Conservation (phyloP, 2,329 filamentous ascomycete species). For the Pseudocercospora cruenta region DNA sequence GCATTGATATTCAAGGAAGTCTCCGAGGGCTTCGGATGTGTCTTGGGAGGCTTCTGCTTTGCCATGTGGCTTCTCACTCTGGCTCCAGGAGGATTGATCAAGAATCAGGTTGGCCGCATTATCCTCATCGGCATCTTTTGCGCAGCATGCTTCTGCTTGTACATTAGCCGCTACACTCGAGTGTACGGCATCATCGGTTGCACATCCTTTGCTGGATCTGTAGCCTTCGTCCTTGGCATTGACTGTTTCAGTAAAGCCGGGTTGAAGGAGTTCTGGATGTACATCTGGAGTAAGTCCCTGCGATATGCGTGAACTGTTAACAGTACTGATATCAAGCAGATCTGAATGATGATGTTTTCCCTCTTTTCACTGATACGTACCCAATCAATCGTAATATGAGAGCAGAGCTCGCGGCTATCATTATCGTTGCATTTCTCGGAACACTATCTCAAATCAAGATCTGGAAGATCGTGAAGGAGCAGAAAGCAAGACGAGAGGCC, state of each 20-base stretch:
- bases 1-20: constrained; percentile 82
- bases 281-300: constrained; percentile 70
- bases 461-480: constrained; percentile 74
- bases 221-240: constrained; percentile 77
- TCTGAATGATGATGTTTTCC: constrained; percentile 79
- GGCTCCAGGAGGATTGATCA: constrained; percentile 73
- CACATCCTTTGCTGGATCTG: constrained; percentile 81
- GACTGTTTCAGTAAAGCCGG: constrained; percentile 91
- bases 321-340: constrained; percentile 43
- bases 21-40: constrained; percentile 80
- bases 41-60: constrained; percentile 83
- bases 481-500: constrained; percentile 51
- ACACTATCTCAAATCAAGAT: constrained; percentile 83
- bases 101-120: constrained; percentile 63
- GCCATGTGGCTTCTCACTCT: constrained; percentile 90
- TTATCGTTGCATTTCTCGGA: constrained; percentile 75
- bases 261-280: constrained; percentile 94
- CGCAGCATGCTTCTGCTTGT: constrained; percentile 69
- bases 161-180: constrained; percentile 77
- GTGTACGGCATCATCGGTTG: constrained; percentile 75
- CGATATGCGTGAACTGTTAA: neutral
- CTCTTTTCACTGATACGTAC: constrained; percentile 74
- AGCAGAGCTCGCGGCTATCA: constrained; percentile 77
- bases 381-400: constrained; percentile 84
- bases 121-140: constrained; percentile 78